Evolutionary conservation across 2,329 filamentous ascomycete genomes (phyloP).

Genomic region (Cyanodermella asteris): DNA sequence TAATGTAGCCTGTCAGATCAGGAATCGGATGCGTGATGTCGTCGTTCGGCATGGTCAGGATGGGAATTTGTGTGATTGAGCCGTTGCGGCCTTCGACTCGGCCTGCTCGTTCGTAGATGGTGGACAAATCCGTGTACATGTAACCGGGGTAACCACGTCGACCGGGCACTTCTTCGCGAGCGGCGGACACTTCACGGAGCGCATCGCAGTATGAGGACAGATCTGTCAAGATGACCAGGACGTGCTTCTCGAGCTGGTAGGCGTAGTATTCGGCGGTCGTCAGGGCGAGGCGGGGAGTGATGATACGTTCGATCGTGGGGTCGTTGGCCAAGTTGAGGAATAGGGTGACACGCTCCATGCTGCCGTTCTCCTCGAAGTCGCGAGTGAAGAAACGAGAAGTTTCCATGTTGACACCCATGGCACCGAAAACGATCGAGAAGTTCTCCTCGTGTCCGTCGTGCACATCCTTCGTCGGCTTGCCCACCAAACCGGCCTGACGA

Average conservation of each 20-base stretch:
- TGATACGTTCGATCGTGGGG: conserved; percentile 97
- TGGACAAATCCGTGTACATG: conserved; percentile 99
- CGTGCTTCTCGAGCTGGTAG: conserved; percentile 99
- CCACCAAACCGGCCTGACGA: conserved; percentile 83
- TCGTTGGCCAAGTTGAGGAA: conserved; percentile 99
- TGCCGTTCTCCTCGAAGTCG: conserved; percentile 98
- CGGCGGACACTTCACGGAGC: conserved; percentile 92
- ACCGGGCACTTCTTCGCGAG: conserved; percentile 94
- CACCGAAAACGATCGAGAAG: conserved; percentile 98
- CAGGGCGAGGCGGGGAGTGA: conserved; percentile 90
- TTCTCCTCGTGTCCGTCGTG: conserved; percentile 97
- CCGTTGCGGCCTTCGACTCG: conserved; percentile 93
- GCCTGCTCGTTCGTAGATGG: conserved; percentile 96
- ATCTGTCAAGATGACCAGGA: conserved; percentile 95
- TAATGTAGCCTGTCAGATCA: conserved; percentile 97
- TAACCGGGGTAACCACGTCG: conserved; percentile 99
- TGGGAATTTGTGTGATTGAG: conserved; percentile 97
- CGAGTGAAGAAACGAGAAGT: conserved; percentile 95
- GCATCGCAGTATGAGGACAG: conserved; percentile 96
- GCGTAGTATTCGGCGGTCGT: conserved; percentile 99
- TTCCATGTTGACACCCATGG: conserved; percentile 99
- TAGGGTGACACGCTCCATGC: conserved; percentile 85
- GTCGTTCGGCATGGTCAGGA: conserved; percentile 98
- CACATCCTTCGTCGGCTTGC: conserved; percentile 79
- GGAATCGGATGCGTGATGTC: conserved; percentile 98